Percentiles rank a stretch among this genome's conserved stretches.
Conservation (phyloP, 2,329 filamentous ascomycete species). For the Botrytis fragariae region DNA sequence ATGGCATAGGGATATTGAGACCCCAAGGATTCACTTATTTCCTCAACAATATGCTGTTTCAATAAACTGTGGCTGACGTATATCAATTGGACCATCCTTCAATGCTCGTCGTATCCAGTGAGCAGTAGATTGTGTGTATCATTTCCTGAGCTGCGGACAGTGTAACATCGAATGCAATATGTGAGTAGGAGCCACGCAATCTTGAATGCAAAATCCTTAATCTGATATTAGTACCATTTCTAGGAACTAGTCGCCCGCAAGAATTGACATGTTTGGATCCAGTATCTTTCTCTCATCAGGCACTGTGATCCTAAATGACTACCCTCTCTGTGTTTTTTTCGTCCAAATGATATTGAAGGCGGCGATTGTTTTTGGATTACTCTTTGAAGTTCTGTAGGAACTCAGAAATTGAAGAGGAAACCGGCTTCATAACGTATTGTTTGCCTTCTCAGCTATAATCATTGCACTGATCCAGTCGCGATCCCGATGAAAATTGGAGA, state of each 20-base stretch:
- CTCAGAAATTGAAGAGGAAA: no score
- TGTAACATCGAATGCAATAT: neutral
- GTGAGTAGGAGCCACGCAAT: neutral
- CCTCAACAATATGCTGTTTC: no score
- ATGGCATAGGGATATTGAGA: neutral
- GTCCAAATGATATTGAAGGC: no score
- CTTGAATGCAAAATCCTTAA: neutral
- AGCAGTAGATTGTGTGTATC: neutral
- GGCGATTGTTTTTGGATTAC: no score
- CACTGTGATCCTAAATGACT: no score
- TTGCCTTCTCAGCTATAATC: no score
- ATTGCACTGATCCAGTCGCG: no score
- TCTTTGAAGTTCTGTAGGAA: no score
- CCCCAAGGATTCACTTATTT: neutral
- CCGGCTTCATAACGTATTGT: no score
- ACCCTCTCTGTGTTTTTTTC: no score
- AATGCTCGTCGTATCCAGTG: neutral
- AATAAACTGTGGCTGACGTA: neutral
- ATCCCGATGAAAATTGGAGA: no score
- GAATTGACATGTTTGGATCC: neutral
- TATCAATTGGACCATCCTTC: neutral
- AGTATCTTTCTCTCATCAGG: neutral
- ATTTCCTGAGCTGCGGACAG: neutral
- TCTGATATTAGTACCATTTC: neutral
- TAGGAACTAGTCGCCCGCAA: neutral